Evolutionary conservation across 768 basidiomycete species (phyloP).

Genomic region (Leccinum arenicola): DNA sequence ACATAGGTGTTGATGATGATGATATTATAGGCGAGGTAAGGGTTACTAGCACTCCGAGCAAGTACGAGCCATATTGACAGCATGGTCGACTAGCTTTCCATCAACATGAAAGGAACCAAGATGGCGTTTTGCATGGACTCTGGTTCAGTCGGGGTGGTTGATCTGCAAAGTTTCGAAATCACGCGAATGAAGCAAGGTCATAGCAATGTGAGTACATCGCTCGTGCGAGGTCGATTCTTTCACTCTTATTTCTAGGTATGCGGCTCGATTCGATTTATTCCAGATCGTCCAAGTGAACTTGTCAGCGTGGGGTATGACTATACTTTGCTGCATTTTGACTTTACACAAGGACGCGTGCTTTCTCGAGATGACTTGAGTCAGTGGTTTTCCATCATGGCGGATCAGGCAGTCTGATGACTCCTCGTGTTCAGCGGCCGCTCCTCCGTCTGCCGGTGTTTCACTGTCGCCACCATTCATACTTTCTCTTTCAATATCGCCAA

Average conservation of each 20-base stretch:
- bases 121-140: constrained; percentile 72
- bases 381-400: constrained; percentile 9
- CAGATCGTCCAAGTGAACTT: constrained; percentile 65
- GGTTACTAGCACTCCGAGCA: not conserved
- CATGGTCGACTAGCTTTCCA: constrained; percentile 53
- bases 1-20: constrained; percentile 47
- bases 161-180: constrained; percentile 49
- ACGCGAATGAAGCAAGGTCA: constrained; percentile 61
- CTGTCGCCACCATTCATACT: constrained; percentile 76
- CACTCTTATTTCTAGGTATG: constrained; percentile 52
- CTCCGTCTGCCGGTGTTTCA: constrained; percentile 46
- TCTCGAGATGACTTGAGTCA: constrained; percentile 60
- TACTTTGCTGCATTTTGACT: constrained; percentile 66
- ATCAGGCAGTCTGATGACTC: not conserved
- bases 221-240: not conserved
- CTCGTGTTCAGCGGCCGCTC: constrained; percentile 33
- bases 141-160: constrained; percentile 64
- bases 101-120: constrained; percentile 49
- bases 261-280: constrained; percentile 66
- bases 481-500: constrained; percentile 55
- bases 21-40: constrained; percentile 70
- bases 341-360: constrained; percentile 49
- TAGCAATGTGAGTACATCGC: constrained; percentile 48
- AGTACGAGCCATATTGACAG: constrained; percentile 23
- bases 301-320: constrained; percentile 80